Base-by-base conservation (phyloP, 805 yeast species). In the Alloascoidea hylecoeti region DNA sequence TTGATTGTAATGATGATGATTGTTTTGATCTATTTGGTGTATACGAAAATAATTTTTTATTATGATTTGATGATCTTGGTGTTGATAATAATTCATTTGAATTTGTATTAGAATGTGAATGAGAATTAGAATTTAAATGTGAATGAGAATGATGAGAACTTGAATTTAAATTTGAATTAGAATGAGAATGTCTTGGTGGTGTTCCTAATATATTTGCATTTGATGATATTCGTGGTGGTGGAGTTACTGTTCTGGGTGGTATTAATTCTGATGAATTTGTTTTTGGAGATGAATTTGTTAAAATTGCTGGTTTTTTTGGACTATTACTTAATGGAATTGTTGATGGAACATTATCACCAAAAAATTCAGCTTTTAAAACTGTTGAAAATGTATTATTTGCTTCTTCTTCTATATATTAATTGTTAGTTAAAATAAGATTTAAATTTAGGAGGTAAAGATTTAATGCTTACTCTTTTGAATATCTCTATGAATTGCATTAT, bases 301-400 rank as follows among this genome's bases (percentile, higher is more conserved):
- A 30, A 3, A 39, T 19, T 5, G 48, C 39, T 9, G n/a, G 30
- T 9, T n/a, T 23, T n/a, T n/a, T 23, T 23, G 30, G 30, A n/a
- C n/a, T n/a, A n/a, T 23, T 23, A n/a, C 30, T 23, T 23, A 23
- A 9, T n/a, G 48, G 42, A 4, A 55, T 59, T 6, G 68, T 60
- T 6, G 66, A 65, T 3, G 88, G 84, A 3, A 84, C 73, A 43
- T 81, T 73, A 51, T 80, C 92, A 13, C 96, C 97, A 63, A 92
- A 92, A 27, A 92, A 60, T 55, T 92, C 98, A 23, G 94, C 82
- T 48, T 82, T 80, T 36, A 92, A 60, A 2, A 92, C 82, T 0
- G 89, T 75, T 39, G 88, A 78, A 56, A 88, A 92, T 0, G 95
- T 83, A 45, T 80, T 64, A 52, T 83, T 83, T 3, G 96, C 95